Base-by-base conservation (phyloP, 257 asterid species). In the Solanum sejunctum region DNA sequence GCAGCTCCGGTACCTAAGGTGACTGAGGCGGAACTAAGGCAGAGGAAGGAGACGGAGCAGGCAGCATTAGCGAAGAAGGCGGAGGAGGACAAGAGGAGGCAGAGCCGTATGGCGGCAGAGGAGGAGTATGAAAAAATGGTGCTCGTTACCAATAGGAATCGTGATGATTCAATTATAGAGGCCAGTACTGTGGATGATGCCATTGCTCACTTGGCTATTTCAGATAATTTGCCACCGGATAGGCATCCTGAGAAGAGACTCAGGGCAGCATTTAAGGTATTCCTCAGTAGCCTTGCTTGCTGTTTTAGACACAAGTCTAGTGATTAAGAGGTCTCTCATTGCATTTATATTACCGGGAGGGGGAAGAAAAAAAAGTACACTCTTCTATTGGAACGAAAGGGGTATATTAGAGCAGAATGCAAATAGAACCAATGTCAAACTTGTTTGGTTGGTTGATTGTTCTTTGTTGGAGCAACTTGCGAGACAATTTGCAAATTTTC, bases 181-280 rank as follows among this genome's bases (percentile, higher is more conserved):
- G 99, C 99, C 28, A 86, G 91, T 64, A 79, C 93, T 1, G 94
- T 96, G 58, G 99, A 95, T 80, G 98, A 95, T 61, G 98, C 99
- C 32, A 89, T 96, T 86, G 95, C 94, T 17, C 91, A 89, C 85
- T 91, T 96, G 95, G 79, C 92, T 26, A 83, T 93, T 67, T 85
- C 87, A 8, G 97, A 93, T 58, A 87, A 41, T 86, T 87, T 93
- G 86, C 94, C 97, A 1, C 91, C 90, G n/a, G 99, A 95, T 83
- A 95, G 85, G 90, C 98, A 96, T 90, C 98, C 98, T 0, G 98
- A 97, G 90, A 97, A 88, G 94, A 92, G 98, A 89, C 97, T 95
- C 26, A 97, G 93, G 89, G 99, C 99, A 8, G 85, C 97, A 36
- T 97, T 95, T 86, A 96, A 95, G 98, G 98, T 95, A 55, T 79